phyloP scores from a whole-genome alignment of 2,329 filamentous ascomycete species.

The Aureobasidium sp. region DNA sequence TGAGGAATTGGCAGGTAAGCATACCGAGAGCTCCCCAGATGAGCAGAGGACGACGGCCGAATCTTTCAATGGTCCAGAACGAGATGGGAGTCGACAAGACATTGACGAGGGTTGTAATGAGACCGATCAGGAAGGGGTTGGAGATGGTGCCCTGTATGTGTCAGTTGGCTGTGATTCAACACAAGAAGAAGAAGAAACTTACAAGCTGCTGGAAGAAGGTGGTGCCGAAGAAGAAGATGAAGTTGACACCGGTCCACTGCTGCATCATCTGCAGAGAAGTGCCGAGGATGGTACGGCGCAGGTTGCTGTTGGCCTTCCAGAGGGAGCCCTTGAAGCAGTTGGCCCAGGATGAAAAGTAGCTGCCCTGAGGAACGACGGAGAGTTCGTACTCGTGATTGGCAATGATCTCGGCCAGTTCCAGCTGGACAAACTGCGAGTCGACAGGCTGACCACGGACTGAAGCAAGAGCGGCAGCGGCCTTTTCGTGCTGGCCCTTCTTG shows the following conservation, averaged over 20 bases:
- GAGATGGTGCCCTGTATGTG: conserved; percentile 52
- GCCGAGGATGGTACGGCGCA: conserved; percentile 43
- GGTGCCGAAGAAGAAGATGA: conserved; percentile 69
- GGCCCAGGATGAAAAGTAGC: conserved; percentile 67
- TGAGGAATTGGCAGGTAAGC: conserved; percentile 80
- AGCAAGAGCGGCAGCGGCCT: conserved; percentile 56
- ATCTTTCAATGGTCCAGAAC: conserved; percentile 76
- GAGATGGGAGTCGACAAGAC: conserved; percentile 77
- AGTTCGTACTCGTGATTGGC: conserved; percentile 57
- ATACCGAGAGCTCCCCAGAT: conserved; percentile 73
- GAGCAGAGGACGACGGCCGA: conserved; percentile 74
- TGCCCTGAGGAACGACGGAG: conserved; percentile 63
- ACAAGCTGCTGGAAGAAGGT: conserved; percentile 68
- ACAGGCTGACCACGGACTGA: conserved; percentile 66
- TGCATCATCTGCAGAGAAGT: conserved; percentile 44
- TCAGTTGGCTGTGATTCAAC: not conserved
- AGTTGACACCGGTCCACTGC: conserved; percentile 77
- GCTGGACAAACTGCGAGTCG: conserved; percentile 67
- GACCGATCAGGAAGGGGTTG: conserved; percentile 74
- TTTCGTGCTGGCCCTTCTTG: conserved; percentile 63
- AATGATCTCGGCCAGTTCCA: conserved; percentile 76
- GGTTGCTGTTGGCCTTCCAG: conserved; percentile 45
- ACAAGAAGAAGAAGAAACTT: conserved; percentile 23
- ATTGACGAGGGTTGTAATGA: conserved; percentile 85
- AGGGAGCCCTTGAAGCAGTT: conserved; percentile 55